Evolutionary conservation across 2,329 filamentous ascomycete species (phyloP).

Genomic region (Fusarium vanettenii): DNA sequence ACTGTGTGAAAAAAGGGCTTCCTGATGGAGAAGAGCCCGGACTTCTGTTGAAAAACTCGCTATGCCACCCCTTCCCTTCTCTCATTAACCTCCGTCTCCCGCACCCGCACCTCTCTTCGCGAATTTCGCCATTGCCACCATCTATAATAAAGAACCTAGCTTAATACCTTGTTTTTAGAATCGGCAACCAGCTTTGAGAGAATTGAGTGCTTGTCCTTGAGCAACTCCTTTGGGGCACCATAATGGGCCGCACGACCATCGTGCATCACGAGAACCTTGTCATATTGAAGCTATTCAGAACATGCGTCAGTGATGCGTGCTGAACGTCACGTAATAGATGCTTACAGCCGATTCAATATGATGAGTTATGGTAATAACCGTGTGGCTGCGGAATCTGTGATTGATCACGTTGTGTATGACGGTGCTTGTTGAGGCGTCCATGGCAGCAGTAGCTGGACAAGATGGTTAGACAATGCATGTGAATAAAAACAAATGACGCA

Average conservation of each 20-base stretch:
- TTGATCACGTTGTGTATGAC: background rate
- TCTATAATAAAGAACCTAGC: too few relatives aligned
- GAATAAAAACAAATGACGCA: background rate
- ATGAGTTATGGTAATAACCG: background rate
- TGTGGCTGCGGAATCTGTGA: background rate
- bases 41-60: too few relatives aligned
- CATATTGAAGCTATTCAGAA: background rate
- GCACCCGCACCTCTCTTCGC: too few relatives aligned
- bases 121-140: too few relatives aligned
- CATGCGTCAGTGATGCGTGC: too few relatives aligned
- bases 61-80: too few relatives aligned
- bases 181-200: background rate
- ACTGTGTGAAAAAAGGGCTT: too few relatives aligned
- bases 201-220: background rate
- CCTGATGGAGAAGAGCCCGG: too few relatives aligned
- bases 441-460: background rate
- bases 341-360: background rate
- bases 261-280: background rate
- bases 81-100: too few relatives aligned
- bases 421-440: background rate
- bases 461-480: background rate
- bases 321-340: too few relatives aligned
- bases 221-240: background rate
- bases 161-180: too few relatives aligned
- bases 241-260: background rate